A percentile compares a stretch with the other conserved stretches of the same genome.
Evolutionary conservation across 2,329 filamentous ascomycete genomes (phyloP).

Genomic region (Pseudocercospora eumusae): DNA sequence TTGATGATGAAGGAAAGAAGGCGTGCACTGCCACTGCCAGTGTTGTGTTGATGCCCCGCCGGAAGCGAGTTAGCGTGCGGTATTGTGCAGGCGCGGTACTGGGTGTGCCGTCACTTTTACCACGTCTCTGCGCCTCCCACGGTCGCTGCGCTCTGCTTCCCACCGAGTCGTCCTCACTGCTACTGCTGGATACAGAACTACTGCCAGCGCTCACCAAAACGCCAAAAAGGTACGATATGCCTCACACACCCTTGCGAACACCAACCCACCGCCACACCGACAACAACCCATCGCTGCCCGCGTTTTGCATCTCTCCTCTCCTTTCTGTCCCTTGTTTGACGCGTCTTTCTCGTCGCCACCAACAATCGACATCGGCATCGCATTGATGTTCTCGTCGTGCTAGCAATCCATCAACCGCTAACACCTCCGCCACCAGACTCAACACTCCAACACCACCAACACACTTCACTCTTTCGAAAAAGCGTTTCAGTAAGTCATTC

Average conservation of each 20-base stretch:
- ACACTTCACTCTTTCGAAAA: slow-evolving; percentile 17
- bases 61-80: neutral
- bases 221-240: neutral
- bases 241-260: slow-evolving; percentile 1
- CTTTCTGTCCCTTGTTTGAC: slow-evolving; percentile 15
- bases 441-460: slow-evolving; percentile 14
- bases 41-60: neutral
- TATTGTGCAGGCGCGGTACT: neutral
- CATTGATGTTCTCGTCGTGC: slow-evolving; percentile 16
- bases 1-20: no score
- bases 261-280: slow-evolving; percentile 7
- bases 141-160: neutral
- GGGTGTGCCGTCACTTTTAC: neutral
- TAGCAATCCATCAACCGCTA: slow-evolving; percentile 17
- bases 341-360: slow-evolving; percentile 16
- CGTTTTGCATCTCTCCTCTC: slow-evolving; percentile 11
- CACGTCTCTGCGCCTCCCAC: neutral
- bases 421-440: slow-evolving; percentile 7
- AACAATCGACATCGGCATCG: slow-evolving; percentile 12
- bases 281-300: slow-evolving; percentile 12
- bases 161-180: neutral
- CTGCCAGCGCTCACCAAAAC: neutral
- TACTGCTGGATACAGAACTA: neutral
- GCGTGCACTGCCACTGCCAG: neutral
- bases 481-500: slow-evolving; percentile 25